Evolutionary conservation across 371 early-diverging fungal genomes (phyloP).

Genomic region (Mycotypha africana): DNA sequence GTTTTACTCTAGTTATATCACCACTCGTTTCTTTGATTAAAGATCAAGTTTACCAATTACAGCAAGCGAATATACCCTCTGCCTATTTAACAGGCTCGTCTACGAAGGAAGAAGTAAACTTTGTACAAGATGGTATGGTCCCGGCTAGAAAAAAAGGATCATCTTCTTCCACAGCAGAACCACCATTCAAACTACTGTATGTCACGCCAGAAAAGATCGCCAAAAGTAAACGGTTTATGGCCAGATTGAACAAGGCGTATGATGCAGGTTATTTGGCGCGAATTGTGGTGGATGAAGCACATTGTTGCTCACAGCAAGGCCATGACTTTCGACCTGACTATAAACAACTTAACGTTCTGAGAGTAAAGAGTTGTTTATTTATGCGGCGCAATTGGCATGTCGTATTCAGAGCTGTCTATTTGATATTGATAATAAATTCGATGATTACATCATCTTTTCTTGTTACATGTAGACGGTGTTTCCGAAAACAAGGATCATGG

Average conservation of each 20-base stretch:
- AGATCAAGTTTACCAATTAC: slow-evolving; percentile 78
- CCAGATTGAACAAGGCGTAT: slow-evolving; percentile 60
- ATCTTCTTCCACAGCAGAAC: no score
- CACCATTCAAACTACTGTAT: slow-evolving; percentile 63
- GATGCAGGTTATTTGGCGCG: slow-evolving; percentile 49
- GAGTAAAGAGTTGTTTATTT: slow-evolving; percentile 16
- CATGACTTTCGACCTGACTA: slow-evolving; percentile 76
- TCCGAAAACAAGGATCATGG: slow-evolving; percentile 75
- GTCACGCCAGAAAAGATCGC: slow-evolving; percentile 91
- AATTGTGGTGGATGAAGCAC: slow-evolving; percentile 88
- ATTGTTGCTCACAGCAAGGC: slow-evolving; percentile 80
- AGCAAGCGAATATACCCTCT: slow-evolving; percentile 64
- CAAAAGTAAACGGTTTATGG: slow-evolving; percentile 67
- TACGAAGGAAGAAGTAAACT: slow-evolving; percentile 48
- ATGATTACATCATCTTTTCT: no score
- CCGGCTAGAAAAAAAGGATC: slow-evolving; percentile 13
- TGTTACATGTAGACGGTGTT: slow-evolving; percentile 43
- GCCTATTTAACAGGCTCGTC: slow-evolving; percentile 59
- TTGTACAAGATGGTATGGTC: slow-evolving; percentile 41
- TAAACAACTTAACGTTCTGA: slow-evolving; percentile 30
- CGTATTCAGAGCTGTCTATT: no score
- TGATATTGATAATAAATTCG: no score
- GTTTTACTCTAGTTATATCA: slow-evolving; percentile 80
- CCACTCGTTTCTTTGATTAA: slow-evolving; percentile 82
- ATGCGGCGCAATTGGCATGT: no score